These are phyloP conservation scores for Phytophthora meadii DNA, from an alignment of 352 stramenopile genomes.

Conservation along the genomic window DNA sequence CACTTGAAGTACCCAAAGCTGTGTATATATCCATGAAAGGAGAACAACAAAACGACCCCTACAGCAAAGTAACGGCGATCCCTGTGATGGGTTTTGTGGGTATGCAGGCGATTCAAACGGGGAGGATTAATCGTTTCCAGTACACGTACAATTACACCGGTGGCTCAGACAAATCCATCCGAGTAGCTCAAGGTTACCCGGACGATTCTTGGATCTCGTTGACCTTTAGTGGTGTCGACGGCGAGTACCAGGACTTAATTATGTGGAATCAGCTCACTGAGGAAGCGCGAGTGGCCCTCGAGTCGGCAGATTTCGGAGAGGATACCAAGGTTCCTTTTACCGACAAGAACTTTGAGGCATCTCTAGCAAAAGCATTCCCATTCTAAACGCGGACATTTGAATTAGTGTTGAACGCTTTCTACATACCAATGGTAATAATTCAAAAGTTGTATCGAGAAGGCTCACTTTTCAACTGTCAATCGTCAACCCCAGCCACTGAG, in stretches of 20 bases:
- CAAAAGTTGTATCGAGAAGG: no score
- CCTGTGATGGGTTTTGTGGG: not conserved
- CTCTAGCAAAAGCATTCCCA: not conserved
- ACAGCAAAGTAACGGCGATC: not conserved
- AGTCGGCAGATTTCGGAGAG: not conserved
- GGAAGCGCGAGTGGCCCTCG: not conserved
- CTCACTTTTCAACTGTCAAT: no score
- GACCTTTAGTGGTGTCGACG: not conserved
- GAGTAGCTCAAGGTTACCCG: no score
- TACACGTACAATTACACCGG: not conserved
- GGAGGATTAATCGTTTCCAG: not conserved
- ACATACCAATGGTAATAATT: no score
- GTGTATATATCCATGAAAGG: not conserved
- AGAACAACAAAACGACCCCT: not conserved
- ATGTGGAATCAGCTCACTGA: constrained; percentile 6
- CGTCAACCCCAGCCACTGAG: no score
- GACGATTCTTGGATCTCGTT: not conserved
- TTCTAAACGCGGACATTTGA: not conserved
- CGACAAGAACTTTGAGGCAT: not conserved
- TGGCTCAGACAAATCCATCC: no score
- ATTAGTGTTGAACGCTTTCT: no score
- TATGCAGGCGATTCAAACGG: not conserved
- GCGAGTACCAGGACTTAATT: constrained; percentile 6
- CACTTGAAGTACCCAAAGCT: not conserved
- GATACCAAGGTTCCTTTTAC: not conserved